These are phyloP conservation scores for Bullera alba DNA, from an alignment of 768 basidiomycete genomes.

Conservation along the genomic window DNA sequence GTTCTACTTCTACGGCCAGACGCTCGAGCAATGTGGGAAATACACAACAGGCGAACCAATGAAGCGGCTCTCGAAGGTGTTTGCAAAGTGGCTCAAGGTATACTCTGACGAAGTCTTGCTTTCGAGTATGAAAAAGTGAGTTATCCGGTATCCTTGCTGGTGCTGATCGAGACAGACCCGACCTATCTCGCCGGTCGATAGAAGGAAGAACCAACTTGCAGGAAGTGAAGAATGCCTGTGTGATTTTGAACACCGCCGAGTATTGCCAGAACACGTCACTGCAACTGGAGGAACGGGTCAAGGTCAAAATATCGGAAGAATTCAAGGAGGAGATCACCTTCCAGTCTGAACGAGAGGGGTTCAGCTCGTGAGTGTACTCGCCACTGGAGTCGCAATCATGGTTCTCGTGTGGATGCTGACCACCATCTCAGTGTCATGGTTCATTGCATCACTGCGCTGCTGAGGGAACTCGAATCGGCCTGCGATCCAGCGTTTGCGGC, in stretches of 20 bases:
- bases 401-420: not conserved
- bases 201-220: constrained; percentile 71
- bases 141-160: not conserved
- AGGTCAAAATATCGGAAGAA: constrained; percentile 67
- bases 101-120: constrained; percentile 92
- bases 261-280: constrained; percentile 88
- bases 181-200: constrained; percentile 58
- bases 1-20: constrained; percentile 95
- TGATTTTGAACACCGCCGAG: constrained; percentile 94
- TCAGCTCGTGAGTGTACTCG: constrained; percentile 64
- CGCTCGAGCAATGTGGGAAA: constrained; percentile 86
- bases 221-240: constrained; percentile 72
- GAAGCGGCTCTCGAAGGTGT: constrained; percentile 69
- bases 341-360: constrained; percentile 77
- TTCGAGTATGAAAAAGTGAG: constrained; percentile 64
- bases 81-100: constrained; percentile 87
- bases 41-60: constrained; percentile 76
- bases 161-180: not conserved
- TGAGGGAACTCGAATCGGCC: constrained; percentile 77
- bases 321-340: constrained; percentile 74
- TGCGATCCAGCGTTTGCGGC: constrained; percentile 71
- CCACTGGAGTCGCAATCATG: too few relatives aligned
- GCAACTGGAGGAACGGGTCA: constrained; percentile 90
- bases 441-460: constrained; percentile 65
- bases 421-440: constrained; percentile 65